phyloP scores from a whole-genome alignment of 257 asterid genomes.

The Rauvolfia tetraphylla region DNA sequence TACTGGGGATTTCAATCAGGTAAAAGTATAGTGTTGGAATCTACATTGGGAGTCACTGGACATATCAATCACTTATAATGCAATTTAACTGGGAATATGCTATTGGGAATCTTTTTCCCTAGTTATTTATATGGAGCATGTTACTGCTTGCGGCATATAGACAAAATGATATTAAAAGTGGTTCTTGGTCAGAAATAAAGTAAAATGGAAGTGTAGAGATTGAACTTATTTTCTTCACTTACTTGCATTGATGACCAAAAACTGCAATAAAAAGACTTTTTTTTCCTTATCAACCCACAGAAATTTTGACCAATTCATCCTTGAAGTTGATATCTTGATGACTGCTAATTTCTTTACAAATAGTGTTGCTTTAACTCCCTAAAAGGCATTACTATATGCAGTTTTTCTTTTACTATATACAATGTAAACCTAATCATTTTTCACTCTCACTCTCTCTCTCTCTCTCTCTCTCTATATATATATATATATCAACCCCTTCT shows the following conservation, averaged over 20 bases:
- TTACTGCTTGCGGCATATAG: neutral
- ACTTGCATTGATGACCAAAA: neutral
- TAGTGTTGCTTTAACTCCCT: no score
- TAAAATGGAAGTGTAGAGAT: neutral
- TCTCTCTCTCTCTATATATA: no score
- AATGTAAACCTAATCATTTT: no score
- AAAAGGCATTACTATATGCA: no score
- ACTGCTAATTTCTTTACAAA: neutral
- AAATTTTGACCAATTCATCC: neutral
- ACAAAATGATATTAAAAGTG: neutral
- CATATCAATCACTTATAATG: neutral
- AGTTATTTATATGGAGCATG: neutral
- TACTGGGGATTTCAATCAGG: conserved; percentile 88
- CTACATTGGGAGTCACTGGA: neutral
- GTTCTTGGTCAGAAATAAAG: neutral
- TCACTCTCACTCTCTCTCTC: no score
- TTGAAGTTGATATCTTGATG: neutral
- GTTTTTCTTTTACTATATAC: no score
- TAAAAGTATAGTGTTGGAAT: conserved; percentile 16
- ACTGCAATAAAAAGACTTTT: neutral
- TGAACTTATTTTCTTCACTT: neutral
- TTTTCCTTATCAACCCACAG: neutral
- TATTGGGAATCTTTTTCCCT: neutral
- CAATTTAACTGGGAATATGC: neutral
- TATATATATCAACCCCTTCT: no score